Percentiles rank a stretch among this genome's conserved stretches.
phyloP scores from a whole-genome alignment of 805 yeast genomes.

The Hanseniaspora clermontiae region DNA sequence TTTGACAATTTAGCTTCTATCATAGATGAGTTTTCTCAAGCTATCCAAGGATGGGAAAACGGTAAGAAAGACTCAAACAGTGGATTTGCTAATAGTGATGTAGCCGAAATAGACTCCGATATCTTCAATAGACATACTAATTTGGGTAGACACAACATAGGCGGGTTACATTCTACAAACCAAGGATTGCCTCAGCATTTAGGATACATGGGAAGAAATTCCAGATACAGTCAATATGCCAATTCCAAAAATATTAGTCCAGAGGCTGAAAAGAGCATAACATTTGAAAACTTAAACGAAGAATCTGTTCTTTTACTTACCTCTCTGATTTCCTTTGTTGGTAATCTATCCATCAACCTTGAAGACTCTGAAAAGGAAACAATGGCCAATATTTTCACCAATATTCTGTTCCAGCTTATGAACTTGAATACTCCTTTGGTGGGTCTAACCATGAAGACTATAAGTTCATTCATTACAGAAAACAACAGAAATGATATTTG shows the following conservation, averaged over 20 bases:
- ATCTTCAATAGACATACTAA: constrained; percentile 9
- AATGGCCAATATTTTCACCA: constrained; percentile 22
- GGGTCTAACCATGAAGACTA: constrained; percentile 45
- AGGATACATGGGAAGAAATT: not conserved
- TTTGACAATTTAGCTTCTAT: constrained; percentile 30
- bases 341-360: constrained; percentile 34
- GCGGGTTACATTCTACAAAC: not conserved
- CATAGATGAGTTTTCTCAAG: constrained; percentile 39
- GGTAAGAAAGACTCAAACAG: not conserved
- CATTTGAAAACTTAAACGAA: constrained; percentile 53
- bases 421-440: constrained; percentile 36
- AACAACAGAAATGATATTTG: constrained; percentile 40
- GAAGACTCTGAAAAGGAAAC: constrained; percentile 20
- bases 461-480: constrained; percentile 42
- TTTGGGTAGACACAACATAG: constrained; percentile 2
- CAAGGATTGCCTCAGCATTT: constrained; percentile 19
- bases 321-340: constrained; percentile 57
- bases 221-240: constrained; percentile 18
- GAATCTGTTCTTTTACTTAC: constrained; percentile 66
- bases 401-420: constrained; percentile 35
- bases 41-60: constrained; percentile 29
- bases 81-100: constrained; percentile 15
- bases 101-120: not conserved
- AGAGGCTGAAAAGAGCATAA: constrained; percentile 24
- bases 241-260: constrained; percentile 14